Conservation (phyloP, 78 protist species). For the Dictyostelium brefeldianum region DNA sequence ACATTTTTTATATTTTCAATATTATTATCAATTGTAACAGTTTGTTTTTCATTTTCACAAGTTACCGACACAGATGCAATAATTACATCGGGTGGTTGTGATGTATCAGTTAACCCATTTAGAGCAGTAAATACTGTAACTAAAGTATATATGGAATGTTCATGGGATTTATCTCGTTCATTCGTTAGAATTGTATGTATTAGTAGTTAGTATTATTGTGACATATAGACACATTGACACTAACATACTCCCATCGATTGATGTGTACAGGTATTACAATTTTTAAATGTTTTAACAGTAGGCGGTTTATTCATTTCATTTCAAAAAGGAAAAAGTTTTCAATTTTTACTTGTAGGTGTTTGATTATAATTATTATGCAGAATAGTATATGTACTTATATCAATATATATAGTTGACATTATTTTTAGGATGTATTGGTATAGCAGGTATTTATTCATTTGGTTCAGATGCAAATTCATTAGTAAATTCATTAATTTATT, state of each 20-base stretch:
- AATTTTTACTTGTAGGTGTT: neutral
- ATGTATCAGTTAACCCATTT: neutral
- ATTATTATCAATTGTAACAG: constrained; percentile 1
- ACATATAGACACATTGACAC: too few species aligned
- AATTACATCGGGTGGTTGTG: neutral
- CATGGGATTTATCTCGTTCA: neutral
- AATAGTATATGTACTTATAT: too few species aligned
- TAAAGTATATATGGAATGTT: neutral
- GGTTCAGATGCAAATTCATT: neutral
- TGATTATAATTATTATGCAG: neutral
- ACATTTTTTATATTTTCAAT: neutral
- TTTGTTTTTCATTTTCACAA: constrained; percentile 4
- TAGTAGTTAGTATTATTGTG: too few species aligned
- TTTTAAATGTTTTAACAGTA: neutral
- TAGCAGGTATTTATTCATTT: neutral
- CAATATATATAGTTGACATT: too few species aligned
- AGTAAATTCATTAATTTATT: neutral
- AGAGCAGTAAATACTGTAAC: neutral
- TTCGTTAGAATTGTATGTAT: neutral
- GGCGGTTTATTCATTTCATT: neutral
- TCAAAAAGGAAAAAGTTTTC: neutral
- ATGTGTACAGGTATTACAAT: constrained; percentile 9
- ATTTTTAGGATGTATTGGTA: neutral
- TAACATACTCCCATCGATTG: too few species aligned
- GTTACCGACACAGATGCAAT: neutral